Evolutionary conservation across 345 rosid species (phyloP).

Genomic region (Camelina sativa): DNA sequence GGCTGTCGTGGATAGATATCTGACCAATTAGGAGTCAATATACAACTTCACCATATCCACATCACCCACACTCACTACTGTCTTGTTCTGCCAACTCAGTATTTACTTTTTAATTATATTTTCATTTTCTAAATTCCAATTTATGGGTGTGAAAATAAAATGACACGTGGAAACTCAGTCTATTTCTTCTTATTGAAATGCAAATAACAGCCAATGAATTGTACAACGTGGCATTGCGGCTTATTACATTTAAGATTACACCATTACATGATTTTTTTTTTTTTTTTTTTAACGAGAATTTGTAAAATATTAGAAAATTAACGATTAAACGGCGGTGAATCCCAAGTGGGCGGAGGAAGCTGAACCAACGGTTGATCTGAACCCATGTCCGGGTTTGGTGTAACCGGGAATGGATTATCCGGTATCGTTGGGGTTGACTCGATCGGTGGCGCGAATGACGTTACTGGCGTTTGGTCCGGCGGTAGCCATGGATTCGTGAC

Average conservation of each 20-base stretch:
- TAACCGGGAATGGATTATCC: slow-evolving; percentile 38
- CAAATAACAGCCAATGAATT: slow-evolving; percentile 31
- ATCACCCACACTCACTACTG: slow-evolving; percentile 27
- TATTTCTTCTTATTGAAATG: neutral
- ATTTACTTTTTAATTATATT: neutral
- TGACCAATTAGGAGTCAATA: slow-evolving; percentile 65
- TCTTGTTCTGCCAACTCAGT: slow-evolving; percentile 18
- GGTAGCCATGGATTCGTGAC: slow-evolving; percentile 41
- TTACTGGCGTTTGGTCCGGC: slow-evolving; percentile 36
- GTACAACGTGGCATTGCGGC: slow-evolving; percentile 29
- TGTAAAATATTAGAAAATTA: slow-evolving; percentile 10
- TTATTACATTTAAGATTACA: slow-evolving; percentile 31
- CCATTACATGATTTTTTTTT: slow-evolving; percentile 24
- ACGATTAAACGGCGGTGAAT: slow-evolving; percentile 43
- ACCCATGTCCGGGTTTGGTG: slow-evolving; percentile 41
- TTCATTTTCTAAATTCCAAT: neutral
- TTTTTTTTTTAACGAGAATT: no score
- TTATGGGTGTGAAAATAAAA: neutral
- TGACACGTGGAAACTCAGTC: slow-evolving; percentile 31
- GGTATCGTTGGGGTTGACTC: slow-evolving; percentile 35
- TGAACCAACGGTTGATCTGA: slow-evolving; percentile 38
- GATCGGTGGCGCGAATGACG: slow-evolving; percentile 40
- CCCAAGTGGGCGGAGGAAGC: slow-evolving; percentile 43
- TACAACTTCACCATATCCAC: slow-evolving; percentile 58
- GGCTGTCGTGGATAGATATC: slow-evolving; percentile 67